phyloP scores from a whole-genome alignment of 306 rosid species.

The Vigna reflexopilosa region DNA sequence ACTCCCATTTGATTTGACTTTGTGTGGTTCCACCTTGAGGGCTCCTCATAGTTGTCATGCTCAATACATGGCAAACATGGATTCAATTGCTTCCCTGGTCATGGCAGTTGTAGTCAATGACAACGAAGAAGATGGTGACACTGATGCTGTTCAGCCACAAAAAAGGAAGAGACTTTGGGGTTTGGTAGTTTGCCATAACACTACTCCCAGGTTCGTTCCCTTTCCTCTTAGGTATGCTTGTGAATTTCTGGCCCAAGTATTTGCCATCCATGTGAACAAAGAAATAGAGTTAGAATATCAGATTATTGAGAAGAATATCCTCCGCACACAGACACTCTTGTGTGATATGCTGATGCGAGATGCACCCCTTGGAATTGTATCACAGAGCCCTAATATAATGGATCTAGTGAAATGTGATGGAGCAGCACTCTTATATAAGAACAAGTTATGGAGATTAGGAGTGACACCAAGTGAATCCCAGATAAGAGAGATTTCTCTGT shows the following conservation, averaged over 20 bases:
- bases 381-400: conserved; percentile 92
- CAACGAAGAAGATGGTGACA: conserved; percentile 76
- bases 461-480: conserved; percentile 75
- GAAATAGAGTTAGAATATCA: conserved; percentile 87
- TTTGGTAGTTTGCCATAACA: conserved; percentile 92
- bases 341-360: conserved; percentile 98
- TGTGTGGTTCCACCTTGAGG: conserved; percentile 93
- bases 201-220: conserved; percentile 90
- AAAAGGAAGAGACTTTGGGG: conserved; percentile 96
- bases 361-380: conserved; percentile 88
- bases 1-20: conserved; percentile 73
- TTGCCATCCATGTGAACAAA: conserved; percentile 94
- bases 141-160: conserved; percentile 69
- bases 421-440: conserved; percentile 78
- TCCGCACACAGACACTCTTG: conserved; percentile 90
- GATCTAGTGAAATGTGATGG: conserved; percentile 97
- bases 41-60: conserved; percentile 93
- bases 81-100: conserved; percentile 88
- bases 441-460: conserved; percentile 83
- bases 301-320: conserved; percentile 82
- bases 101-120: conserved; percentile 94
- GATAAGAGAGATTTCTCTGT: conserved; percentile 69
- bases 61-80: conserved; percentile 90
- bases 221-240: conserved; percentile 99
- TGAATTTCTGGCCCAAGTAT: conserved; percentile 94